Conservation (phyloP, 2,329 filamentous ascomycete genomes). For the Monilinia aucupariae region DNA sequence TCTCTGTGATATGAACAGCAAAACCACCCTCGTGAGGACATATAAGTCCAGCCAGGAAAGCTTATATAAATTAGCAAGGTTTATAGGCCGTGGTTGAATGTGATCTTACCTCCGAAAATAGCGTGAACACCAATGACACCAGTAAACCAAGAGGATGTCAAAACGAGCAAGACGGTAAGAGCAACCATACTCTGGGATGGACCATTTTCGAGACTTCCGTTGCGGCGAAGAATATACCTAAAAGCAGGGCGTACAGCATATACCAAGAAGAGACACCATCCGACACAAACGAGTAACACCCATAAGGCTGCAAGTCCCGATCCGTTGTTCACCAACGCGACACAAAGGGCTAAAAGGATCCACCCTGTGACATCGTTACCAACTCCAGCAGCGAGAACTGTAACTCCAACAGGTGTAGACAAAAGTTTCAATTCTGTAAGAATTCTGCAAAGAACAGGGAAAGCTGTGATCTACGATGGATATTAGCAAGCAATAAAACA, state of each 20-base stretch:
- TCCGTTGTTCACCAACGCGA: constrained; percentile 84
- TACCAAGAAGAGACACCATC: constrained; percentile 70
- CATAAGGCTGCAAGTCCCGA: constrained; percentile 78
- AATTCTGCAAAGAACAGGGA: constrained; percentile 91
- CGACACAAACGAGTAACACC: constrained; percentile 70
- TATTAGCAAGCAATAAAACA: background rate
- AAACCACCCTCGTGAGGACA: constrained; percentile 87
- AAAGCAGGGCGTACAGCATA: constrained; percentile 70
- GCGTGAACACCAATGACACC: constrained; percentile 87
- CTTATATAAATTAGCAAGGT: constrained; percentile 35
- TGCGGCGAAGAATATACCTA: constrained; percentile 65
- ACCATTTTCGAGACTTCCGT: constrained; percentile 76
- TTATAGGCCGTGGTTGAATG: background rate
- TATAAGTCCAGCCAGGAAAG: constrained; percentile 82
- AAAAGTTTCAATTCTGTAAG: constrained; percentile 86
- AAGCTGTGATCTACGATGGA: constrained; percentile 61
- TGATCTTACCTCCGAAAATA: constrained; percentile 63
- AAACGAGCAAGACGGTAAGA: constrained; percentile 71
- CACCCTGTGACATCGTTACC: constrained; percentile 89
- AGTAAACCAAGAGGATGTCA: constrained; percentile 81
- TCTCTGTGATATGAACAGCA: constrained; percentile 85
- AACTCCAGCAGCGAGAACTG: constrained; percentile 83
- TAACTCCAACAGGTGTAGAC: constrained; percentile 75
- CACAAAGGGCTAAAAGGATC: constrained; percentile 88
- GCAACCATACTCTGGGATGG: constrained; percentile 81